These are phyloP conservation scores for Globisporangium cederbergense DNA, from an alignment of 352 stramenopile genomes.

Conservation along the genomic window DNA sequence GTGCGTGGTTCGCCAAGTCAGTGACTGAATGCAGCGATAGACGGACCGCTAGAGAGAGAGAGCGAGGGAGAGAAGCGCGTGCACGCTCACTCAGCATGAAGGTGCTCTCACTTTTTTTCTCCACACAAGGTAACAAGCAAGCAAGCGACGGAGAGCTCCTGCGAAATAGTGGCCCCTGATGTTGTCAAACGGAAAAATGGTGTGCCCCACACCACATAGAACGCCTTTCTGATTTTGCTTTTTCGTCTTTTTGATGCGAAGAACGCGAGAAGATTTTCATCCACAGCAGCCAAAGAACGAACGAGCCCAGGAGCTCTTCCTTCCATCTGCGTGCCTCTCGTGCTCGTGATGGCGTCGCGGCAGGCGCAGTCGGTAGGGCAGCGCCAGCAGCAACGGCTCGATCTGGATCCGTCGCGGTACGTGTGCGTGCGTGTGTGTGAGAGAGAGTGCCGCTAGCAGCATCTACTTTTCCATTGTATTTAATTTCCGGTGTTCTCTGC, in stretches of 20 bases:
- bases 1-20: not conserved
- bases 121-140: not conserved
- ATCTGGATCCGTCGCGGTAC: conserved; percentile 51
- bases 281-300: not conserved
- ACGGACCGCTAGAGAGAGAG: not conserved
- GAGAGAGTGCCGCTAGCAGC: not conserved
- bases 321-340: not conserved
- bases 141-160: no score
- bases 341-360: conserved; percentile 20
- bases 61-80: not conserved
- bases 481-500: not conserved
- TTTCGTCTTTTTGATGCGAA: not conserved
- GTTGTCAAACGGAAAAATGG: no score
- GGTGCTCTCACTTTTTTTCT: conserved; percentile 7
- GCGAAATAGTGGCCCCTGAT: no score
- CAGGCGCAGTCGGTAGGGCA: conserved; percentile 37
- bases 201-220: not conserved
- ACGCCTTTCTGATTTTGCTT: not conserved
- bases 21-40: not conserved
- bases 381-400: conserved; percentile 34
- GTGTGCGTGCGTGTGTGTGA: not conserved
- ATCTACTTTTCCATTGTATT: not conserved
- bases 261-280: conserved; percentile 8
- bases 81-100: not conserved
- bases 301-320: not conserved